Evolutionary conservation across 2,329 filamentous ascomycete species (phyloP).

Genomic region (Epichloe coenophiala): DNA sequence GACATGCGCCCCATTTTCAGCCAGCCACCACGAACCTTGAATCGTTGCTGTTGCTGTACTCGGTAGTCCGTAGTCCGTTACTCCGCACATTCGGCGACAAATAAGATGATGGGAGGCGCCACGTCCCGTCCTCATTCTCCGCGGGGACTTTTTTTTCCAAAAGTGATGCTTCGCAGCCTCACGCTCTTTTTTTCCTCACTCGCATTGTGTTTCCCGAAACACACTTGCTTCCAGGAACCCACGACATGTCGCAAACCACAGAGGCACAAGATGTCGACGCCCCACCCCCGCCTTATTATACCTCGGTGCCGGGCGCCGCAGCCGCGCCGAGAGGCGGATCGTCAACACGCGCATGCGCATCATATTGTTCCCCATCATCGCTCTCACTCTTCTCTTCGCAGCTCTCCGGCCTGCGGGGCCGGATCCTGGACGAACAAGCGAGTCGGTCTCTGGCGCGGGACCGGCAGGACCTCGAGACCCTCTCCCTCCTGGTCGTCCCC

Average conservation of each 20-base stretch:
- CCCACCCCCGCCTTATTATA: slow-evolving; percentile 2
- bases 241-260: not conserved
- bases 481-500: slow-evolving; percentile 26
- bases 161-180: too few species aligned
- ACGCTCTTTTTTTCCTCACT: too few species aligned
- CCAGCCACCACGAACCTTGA: not conserved
- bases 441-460: slow-evolving; percentile 21
- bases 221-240: too few species aligned
- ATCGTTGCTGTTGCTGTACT: too few species aligned
- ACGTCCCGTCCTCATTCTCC: too few species aligned
- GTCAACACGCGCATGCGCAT: not conserved
- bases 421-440: slow-evolving; percentile 22
- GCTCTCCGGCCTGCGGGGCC: slow-evolving; percentile 22
- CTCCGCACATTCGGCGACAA: too few species aligned
- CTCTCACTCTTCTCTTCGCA: slow-evolving; percentile 23
- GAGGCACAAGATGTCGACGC: not conserved
- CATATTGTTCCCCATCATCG: slow-evolving; percentile 6
- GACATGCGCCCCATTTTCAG: not conserved
- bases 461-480: slow-evolving; percentile 23
- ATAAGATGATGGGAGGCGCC: too few species aligned
- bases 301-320: not conserved
- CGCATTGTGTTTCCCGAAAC: too few species aligned
- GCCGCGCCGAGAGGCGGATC: not conserved
- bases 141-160: too few species aligned
- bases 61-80: too few species aligned